Base-by-base conservation (phyloP, 768 basidiomycete genomes). In the Psilocybe tampanensis region DNA sequence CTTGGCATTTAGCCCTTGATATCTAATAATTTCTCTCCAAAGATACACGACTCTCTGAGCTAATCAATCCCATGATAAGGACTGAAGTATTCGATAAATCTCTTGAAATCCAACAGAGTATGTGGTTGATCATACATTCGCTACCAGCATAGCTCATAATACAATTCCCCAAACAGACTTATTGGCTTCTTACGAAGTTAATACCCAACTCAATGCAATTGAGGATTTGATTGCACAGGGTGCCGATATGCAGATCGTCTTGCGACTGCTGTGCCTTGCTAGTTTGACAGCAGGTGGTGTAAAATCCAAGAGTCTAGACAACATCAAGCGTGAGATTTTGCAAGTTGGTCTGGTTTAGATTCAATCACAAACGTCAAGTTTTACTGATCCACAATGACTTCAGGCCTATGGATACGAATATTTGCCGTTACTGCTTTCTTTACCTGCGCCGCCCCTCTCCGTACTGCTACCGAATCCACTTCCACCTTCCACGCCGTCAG, bases 31-130 rank as follows among this genome's bases (percentile, higher is more conserved):
- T n/a, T 48, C n/a, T 54, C 15, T 55, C 12, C 34, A 33, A 61
- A 98, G 97, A 99, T 70, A 98, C 95, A 54, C 90, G 90, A 26
- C 69, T 99, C 44, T 95, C 94, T n/a, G 97, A 98, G 73, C 76
- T 94, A 68, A 79, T 99, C 42, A 85, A 94, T 58, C 87, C 91
- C 21, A 77, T 89, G 57, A 98, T 95, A 1, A 80, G 85, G 52
- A 90, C 91, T 13, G 91, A 96, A 39, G 75, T 88, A 44, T 99
- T 99, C 75, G 94, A 94, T 73, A 90, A 87, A 66, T 90, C 88
- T 11, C 78, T 99, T 9, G 95, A 98, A 74, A 90, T 97, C 13
- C 96, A 98, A 67, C 97, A 98, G 71, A 98, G 95, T 94, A 66
- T 84, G 69, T 18, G 17, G 7, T 44, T 13, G 15, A 39, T 39